These are phyloP conservation scores for Hymenoscyphus infarciens DNA, from an alignment of 2,329 filamentous ascomycete species.

Conservation along the genomic window DNA sequence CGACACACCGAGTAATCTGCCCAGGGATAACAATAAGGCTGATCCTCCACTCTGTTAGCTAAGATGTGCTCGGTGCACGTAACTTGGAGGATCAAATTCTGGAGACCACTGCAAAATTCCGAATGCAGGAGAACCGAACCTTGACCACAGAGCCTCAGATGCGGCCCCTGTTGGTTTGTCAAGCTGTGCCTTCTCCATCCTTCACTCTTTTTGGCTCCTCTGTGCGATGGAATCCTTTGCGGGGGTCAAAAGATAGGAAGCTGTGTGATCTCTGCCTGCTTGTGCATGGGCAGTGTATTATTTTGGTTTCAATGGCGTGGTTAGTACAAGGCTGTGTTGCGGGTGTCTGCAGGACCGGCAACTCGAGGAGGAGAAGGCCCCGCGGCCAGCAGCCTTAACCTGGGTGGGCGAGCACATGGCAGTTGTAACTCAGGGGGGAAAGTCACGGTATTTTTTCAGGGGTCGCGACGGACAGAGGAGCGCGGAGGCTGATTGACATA, in stretches of 20 bases:
- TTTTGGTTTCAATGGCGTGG: slow-evolving; percentile 7
- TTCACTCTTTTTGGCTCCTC: not conserved
- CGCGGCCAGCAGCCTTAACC: not conserved
- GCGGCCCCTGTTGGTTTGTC: not conserved
- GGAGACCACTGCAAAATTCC: not conserved
- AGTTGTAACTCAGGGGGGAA: not conserved
- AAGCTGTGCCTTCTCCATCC: not conserved
- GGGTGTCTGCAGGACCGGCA: not conserved
- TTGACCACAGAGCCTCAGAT: slow-evolving; percentile 5
- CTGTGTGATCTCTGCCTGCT: not conserved
- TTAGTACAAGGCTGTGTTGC: slow-evolving; percentile 10
- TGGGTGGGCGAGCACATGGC: not conserved
- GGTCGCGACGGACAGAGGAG: not conserved
- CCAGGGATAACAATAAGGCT: slow-evolving; percentile 3
- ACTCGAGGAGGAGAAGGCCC: not conserved
- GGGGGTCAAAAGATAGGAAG: not conserved
- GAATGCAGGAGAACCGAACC: slow-evolving; percentile 1
- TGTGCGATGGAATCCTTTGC: slow-evolving; percentile 6
- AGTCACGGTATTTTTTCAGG: not conserved
- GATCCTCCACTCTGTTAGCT: not conserved
- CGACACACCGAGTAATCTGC: not conserved
- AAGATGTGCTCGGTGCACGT: not conserved
- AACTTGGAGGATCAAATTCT: slow-evolving; percentile 3
- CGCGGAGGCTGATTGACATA: not conserved
- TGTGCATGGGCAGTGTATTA: not conserved